These are phyloP conservation scores for Penicillium flavigenum DNA, from an alignment of 495 filamentous ascomycete species.

Conservation along the genomic window DNA sequence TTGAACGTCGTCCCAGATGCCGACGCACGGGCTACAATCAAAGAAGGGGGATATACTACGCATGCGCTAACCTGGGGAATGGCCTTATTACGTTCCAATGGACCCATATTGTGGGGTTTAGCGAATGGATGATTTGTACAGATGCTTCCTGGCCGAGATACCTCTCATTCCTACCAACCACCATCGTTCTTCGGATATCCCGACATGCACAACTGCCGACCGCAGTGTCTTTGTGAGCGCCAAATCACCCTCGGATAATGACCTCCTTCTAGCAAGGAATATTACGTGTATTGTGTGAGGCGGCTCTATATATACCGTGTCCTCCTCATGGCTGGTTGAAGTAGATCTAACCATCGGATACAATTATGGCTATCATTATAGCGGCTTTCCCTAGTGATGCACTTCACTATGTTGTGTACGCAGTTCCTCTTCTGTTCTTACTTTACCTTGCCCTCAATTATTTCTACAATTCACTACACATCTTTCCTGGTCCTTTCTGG, in stretches of 20 bases:
- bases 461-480: constrained; percentile 42
- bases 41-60: neutral
- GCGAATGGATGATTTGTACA: neutral
- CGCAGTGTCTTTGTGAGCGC: neutral
- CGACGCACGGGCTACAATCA: neutral
- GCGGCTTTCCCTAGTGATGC: neutral
- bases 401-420: neutral
- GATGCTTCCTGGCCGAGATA: neutral
- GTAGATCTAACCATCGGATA: neutral
- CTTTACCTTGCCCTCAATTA: neutral
- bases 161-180: neutral
- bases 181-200: neutral
- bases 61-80: neutral
- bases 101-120: neutral
- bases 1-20: neutral
- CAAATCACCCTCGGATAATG: neutral
- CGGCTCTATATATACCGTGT: neutral
- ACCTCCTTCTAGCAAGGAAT: neutral
- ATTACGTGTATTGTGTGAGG: neutral
- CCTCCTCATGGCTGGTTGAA: neutral
- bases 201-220: neutral
- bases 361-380: neutral
- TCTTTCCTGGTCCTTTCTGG: constrained; percentile 65
- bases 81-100: too few relatives aligned
- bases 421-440: neutral